A percentile compares a stretch with the other conserved stretches of the same genome.
Conservation (phyloP, 495 filamentous ascomycete species). For the Alectoria sarmentosa region DNA sequence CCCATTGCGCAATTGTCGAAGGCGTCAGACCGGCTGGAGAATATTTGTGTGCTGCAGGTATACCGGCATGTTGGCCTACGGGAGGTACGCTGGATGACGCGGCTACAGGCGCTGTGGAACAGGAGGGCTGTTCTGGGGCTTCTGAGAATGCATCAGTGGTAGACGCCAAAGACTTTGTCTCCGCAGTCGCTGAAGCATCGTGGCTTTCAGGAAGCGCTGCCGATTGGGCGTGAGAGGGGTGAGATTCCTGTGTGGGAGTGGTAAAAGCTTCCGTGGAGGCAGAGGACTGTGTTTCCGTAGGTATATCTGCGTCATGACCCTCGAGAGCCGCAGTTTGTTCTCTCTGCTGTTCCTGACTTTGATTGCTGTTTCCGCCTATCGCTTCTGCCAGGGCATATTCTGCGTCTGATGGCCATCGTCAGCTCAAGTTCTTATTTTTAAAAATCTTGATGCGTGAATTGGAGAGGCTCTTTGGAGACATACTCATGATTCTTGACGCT, state of each 20-base stretch:
- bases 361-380: neutral
- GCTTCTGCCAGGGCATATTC: conserved; percentile 17
- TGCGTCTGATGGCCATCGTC: conserved; percentile 7
- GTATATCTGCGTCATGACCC: conserved; percentile 44
- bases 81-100: neutral
- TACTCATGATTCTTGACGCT: neutral
- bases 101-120: neutral
- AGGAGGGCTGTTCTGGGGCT: neutral
- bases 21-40: neutral
- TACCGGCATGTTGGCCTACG: neutral
- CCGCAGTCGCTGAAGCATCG: neutral
- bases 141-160: neutral
- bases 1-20: conserved; percentile 16
- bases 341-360: neutral
- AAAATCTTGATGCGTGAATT: neutral
- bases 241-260: neutral
- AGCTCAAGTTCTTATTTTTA: no score
- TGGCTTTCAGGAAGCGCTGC: neutral
- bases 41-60: neutral
- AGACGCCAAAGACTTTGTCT: neutral
- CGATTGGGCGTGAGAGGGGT: neutral
- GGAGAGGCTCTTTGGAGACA: neutral
- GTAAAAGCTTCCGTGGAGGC: neutral
- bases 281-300: neutral
- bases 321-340: conserved; percentile 30